phyloP scores from a whole-genome alignment of 2,329 filamentous ascomycete genomes.

The Colletotrichum viniferum region DNA sequence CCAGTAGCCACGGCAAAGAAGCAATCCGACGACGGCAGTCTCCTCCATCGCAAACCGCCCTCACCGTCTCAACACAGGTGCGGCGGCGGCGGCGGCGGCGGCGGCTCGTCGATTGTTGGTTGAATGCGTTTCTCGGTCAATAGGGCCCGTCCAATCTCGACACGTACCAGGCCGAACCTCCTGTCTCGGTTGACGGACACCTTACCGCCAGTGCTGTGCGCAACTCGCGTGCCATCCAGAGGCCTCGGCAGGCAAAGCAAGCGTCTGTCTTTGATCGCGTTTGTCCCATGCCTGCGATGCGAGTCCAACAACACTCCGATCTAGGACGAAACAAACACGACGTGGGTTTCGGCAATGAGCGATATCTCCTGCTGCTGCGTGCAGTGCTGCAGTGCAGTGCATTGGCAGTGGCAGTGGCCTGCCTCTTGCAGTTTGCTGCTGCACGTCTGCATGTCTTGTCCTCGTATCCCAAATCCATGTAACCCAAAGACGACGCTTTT shows the following conservation, averaged over 20 bases:
- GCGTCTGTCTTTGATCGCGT: neutral
- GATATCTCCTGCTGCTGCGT: neutral
- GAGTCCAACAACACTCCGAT: neutral
- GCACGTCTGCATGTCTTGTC: slow-evolving; percentile 7
- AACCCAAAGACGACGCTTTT: slow-evolving; percentile 1
- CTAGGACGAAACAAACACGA: neutral
- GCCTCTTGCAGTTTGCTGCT: slow-evolving; percentile 4
- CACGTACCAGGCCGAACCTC: neutral
- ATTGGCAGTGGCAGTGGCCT: neutral
- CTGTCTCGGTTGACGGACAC: neutral
- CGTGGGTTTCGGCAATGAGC: neutral
- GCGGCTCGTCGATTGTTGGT: neutral
- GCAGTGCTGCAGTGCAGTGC: neutral
- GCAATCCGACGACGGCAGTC: neutral
- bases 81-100: neutral
- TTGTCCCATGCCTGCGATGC: neutral
- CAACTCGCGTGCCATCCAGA: neutral
- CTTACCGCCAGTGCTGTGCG: neutral
- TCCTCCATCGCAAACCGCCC: neutral
- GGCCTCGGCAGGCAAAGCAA: neutral
- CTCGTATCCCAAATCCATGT: slow-evolving; percentile 16
- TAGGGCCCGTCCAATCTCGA: neutral
- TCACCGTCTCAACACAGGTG: neutral
- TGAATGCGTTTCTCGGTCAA: neutral
- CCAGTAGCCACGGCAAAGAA: neutral